A percentile compares a stretch with the other conserved stretches of the same genome.
These are phyloP conservation scores for Yamadazyma triangularis DNA, from an alignment of 1,139 yeast genomes.

Conservation along the genomic window DNA sequence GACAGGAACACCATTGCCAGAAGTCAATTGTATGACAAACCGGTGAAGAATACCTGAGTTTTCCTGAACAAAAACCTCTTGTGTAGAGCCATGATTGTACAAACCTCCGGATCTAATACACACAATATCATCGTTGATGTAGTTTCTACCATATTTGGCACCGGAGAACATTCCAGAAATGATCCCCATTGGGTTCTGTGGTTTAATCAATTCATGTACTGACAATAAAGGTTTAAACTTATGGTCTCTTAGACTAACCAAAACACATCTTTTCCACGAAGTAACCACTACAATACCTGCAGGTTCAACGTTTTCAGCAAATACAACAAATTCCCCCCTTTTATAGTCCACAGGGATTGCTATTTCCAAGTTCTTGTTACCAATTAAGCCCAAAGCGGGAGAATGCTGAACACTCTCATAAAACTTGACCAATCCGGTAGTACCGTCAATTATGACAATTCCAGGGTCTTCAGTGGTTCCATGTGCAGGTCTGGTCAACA, in stretches of 20 bases:
- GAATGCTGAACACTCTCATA: constrained; percentile 69
- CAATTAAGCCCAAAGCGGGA: constrained; percentile 59
- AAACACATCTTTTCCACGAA: constrained; percentile 60
- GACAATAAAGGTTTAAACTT: constrained; percentile 58
- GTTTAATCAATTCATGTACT: constrained; percentile 27
- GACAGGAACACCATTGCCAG: constrained; percentile 26
- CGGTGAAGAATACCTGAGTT: constrained; percentile 37
- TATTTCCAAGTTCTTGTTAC: constrained; percentile 36
- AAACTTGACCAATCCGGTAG: constrained; percentile 53
- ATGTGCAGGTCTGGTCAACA: constrained; percentile 62
- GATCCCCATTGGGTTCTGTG: constrained; percentile 8
- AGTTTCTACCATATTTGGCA: constrained; percentile 6
- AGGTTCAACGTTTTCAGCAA: constrained; percentile 64
- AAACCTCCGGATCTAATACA: constrained; percentile 57
- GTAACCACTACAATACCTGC: constrained; percentile 74
- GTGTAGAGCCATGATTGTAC: constrained; percentile 45
- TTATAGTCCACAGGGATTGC: constrained; percentile 30
- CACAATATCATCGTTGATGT: constrained; percentile 45
- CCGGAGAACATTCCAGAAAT: constrained; percentile 12
- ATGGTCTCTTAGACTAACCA: constrained; percentile 62
- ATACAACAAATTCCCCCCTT: constrained; percentile 53
- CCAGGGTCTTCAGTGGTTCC: constrained; percentile 64
- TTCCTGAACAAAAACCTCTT: constrained; percentile 42
- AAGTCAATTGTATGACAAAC: constrained; percentile 28
- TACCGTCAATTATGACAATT: constrained; percentile 52